Evolutionary conservation across 129 eudicot genomes (phyloP).

Genomic region (Sambucus nigra): DNA sequence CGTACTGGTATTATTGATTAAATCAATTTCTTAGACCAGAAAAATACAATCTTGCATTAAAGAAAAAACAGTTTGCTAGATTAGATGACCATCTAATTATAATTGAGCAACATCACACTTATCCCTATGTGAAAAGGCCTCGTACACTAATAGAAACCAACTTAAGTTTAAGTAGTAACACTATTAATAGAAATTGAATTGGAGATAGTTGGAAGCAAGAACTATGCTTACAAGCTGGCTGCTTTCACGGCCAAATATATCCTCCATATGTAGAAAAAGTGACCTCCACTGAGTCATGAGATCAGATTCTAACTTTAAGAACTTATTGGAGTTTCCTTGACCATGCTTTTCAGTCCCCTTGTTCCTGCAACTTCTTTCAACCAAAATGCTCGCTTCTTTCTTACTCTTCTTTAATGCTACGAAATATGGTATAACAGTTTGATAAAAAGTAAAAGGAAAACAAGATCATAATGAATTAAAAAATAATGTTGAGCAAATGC

Average conservation of each 20-base stretch:
- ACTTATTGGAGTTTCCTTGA: slow-evolving; percentile 17
- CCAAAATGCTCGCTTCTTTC: slow-evolving; percentile 78
- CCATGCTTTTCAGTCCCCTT: slow-evolving; percentile 25
- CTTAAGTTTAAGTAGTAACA: no score
- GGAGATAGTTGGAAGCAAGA: slow-evolving; percentile 1
- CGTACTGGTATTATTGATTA: no score
- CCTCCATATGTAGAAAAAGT: slow-evolving; percentile 73
- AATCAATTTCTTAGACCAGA: no score
- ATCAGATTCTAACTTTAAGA: slow-evolving; percentile 44
- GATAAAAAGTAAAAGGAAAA: background rate
- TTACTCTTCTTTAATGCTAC: slow-evolving; percentile 68
- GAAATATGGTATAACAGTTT: background rate
- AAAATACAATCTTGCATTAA: no score
- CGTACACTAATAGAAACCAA: background rate
- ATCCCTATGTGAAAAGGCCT: background rate
- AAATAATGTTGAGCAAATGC: no score
- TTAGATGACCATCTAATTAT: no score
- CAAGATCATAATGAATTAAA: background rate
- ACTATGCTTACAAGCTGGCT: slow-evolving; percentile 67
- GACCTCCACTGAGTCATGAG: slow-evolving; percentile 71
- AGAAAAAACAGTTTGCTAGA: background rate
- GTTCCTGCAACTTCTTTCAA: slow-evolving; percentile 32
- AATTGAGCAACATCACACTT: background rate
- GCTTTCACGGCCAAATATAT: slow-evolving; percentile 47
- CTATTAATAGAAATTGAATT: background rate